phyloP scores from a whole-genome alignment of 1,139 yeast species.

The Cylindricascospora bacillispora region DNA sequence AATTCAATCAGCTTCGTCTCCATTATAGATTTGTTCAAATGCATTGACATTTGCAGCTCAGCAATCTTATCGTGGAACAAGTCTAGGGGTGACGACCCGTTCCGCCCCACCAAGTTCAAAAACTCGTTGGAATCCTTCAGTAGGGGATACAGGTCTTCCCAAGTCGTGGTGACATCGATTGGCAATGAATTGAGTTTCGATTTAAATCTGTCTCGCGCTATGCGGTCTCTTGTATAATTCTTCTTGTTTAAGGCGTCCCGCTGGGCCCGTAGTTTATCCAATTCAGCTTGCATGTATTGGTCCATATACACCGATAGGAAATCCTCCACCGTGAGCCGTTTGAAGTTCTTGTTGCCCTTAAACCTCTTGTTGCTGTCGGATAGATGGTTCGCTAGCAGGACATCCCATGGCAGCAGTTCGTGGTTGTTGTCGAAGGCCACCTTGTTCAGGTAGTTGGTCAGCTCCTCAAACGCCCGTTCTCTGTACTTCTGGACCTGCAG shows the following conservation, averaged over 20 bases:
- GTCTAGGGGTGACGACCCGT: constrained; percentile 72
- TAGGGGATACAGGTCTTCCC: constrained; percentile 42
- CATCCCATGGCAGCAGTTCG: constrained; percentile 14
- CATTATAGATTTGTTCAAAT: constrained; percentile 48
- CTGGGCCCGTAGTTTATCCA: constrained; percentile 27
- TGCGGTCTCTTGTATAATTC: constrained; percentile 47
- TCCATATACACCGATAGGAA: constrained; percentile 35
- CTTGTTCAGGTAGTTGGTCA: constrained; percentile 33
- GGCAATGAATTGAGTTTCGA: constrained; percentile 21
- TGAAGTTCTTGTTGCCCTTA: constrained; percentile 46
- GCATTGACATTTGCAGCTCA: constrained; percentile 42
- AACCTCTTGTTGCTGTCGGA: constrained; percentile 46
- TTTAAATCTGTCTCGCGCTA: constrained; percentile 49
- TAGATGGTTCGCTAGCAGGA: constrained; percentile 16
- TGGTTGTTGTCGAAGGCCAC: not conserved
- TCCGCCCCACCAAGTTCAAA: constrained; percentile 53
- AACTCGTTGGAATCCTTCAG: constrained; percentile 50
- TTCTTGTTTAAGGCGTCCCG: constrained; percentile 27
- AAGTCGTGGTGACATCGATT: constrained; percentile 43
- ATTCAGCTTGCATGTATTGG: constrained; percentile 24
- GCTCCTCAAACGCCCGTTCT: constrained; percentile 39
- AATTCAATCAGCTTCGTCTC: constrained; percentile 34
- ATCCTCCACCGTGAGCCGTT: constrained; percentile 43
- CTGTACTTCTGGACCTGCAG: constrained; percentile 26
- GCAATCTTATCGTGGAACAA: constrained; percentile 67